Conservation (phyloP, 2,329 filamentous ascomycete species). For the Pseudopyrenochaeta lycopersici region DNA sequence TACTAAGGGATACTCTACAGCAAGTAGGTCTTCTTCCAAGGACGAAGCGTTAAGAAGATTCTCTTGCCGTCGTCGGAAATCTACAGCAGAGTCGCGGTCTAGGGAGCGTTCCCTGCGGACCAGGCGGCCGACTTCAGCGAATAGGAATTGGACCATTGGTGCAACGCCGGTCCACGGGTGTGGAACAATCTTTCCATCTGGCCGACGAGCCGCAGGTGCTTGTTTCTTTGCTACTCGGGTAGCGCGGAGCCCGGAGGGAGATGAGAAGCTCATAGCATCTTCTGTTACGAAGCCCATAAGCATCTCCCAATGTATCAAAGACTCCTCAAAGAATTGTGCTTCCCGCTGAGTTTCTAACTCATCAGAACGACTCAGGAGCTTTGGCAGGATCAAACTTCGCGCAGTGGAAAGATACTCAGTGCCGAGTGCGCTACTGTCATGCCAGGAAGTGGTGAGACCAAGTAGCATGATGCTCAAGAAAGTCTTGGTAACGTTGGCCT, state of each 20-base stretch:
- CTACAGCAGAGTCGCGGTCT: conserved; percentile 35
- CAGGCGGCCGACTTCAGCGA: conserved; percentile 57
- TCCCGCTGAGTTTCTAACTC: conserved; percentile 44
- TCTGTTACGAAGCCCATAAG: conserved; percentile 64
- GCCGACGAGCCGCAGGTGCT: conserved; percentile 32
- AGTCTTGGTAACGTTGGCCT: conserved; percentile 58
- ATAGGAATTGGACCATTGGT: conserved; percentile 55
- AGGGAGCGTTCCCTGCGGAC: conserved; percentile 50
- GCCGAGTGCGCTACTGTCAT: conserved; percentile 65
- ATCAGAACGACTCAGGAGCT: conserved; percentile 49
- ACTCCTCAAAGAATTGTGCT: conserved; percentile 64
- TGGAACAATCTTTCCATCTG: conserved; percentile 50
- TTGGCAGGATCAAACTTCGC: conserved; percentile 54
- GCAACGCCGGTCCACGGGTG: conserved; percentile 62
- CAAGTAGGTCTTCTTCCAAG: conserved; percentile 60
- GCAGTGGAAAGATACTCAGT: conserved; percentile 62
- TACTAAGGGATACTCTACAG: conserved; percentile 56
- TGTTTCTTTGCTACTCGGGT: conserved; percentile 30
- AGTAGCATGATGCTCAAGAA: conserved; percentile 67
- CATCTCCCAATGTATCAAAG: conserved; percentile 68
- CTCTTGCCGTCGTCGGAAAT: conserved; percentile 42
- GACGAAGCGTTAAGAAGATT: conserved; percentile 49
- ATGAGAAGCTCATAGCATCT: conserved; percentile 48
- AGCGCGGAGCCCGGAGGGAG: conserved; percentile 34
- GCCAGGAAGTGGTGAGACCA: conserved; percentile 68